Percentiles rank a stretch among this genome's conserved stretches.
These are phyloP conservation scores for Dryadomyces sulphureus DNA, from an alignment of 2,329 filamentous ascomycete species.

Conservation along the genomic window DNA sequence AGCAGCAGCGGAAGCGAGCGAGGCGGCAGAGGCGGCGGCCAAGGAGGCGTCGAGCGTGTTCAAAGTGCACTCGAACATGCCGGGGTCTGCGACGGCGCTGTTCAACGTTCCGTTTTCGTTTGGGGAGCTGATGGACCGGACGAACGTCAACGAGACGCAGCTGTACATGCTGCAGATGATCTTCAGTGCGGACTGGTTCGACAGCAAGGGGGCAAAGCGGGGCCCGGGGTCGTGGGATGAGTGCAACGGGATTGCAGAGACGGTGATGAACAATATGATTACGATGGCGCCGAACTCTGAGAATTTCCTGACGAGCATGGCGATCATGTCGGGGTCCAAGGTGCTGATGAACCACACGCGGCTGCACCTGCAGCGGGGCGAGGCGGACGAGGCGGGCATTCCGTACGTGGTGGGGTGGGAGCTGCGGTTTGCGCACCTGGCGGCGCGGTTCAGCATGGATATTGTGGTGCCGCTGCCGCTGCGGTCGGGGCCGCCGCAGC, in stretches of 20 bases:
- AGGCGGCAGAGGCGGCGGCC: too few species aligned
- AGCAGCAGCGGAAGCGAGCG: too few species aligned
- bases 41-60: neutral
- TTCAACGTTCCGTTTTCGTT: neutral
- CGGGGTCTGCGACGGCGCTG: neutral
- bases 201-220: slow-evolving; percentile 27
- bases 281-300: slow-evolving; percentile 34
- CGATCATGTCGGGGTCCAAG: slow-evolving; percentile 39
- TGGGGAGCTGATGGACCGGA: slow-evolving; percentile 22
- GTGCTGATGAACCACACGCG: slow-evolving; percentile 29
- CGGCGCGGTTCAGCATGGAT: slow-evolving; percentile 36
- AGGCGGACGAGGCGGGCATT: slow-evolving; percentile 24
- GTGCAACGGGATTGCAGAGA: slow-evolving; percentile 35
- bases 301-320: slow-evolving; percentile 43
- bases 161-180: slow-evolving; percentile 36
- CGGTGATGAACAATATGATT: slow-evolving; percentile 34
- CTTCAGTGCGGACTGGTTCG: slow-evolving; percentile 35
- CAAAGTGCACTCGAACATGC: neutral
- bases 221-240: slow-evolving; percentile 34
- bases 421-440: slow-evolving; percentile 37
- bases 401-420: slow-evolving; percentile 40
- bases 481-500: slow-evolving; percentile 18
- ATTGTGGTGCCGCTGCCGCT: slow-evolving; percentile 28
- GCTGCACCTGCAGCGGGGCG: slow-evolving; percentile 26
- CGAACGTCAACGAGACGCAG: slow-evolving; percentile 43